Percentiles rank a stretch among this genome's conserved stretches.
Conservation (phyloP, 805 yeast species). For the Cyberlindnera subsufficiens region DNA sequence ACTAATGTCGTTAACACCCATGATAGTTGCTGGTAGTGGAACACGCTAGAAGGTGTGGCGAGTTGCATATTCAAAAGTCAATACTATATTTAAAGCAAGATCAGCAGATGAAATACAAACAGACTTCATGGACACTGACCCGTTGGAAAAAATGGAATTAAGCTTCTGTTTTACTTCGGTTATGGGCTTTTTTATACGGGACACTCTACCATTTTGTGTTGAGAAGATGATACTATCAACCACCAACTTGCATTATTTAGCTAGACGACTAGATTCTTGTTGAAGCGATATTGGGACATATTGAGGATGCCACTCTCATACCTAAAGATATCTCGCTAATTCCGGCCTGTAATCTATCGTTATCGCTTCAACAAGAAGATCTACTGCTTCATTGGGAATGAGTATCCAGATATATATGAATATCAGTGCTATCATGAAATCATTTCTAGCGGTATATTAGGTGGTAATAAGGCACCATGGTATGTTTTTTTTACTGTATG, state of each 20-base stretch:
- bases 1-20: slow-evolving; percentile 2
- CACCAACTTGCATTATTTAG: slow-evolving; percentile 40
- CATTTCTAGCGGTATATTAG: slow-evolving; percentile 42
- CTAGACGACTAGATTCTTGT: slow-evolving; percentile 35
- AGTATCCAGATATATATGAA: slow-evolving; percentile 32
- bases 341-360: slow-evolving; percentile 53
- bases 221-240: slow-evolving; percentile 37
- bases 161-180: slow-evolving; percentile 58
- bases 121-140: slow-evolving; percentile 47
- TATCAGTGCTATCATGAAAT: slow-evolving; percentile 26
- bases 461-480: slow-evolving; percentile 60
- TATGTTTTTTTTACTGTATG: slow-evolving; percentile 24
- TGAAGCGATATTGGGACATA: slow-evolving; percentile 45
- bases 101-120: slow-evolving; percentile 31
- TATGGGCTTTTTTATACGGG: slow-evolving; percentile 53
- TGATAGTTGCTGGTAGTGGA: slow-evolving; percentile 37
- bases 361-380: slow-evolving; percentile 33
- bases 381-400: slow-evolving; percentile 24
- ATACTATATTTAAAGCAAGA: slow-evolving; percentile 27
- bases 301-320: slow-evolving; percentile 49
- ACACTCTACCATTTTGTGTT: slow-evolving; percentile 33
- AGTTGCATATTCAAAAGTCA: slow-evolving; percentile 50
- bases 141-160: slow-evolving; percentile 49
- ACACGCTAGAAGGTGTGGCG: slow-evolving; percentile 48
- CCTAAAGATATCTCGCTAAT: slow-evolving; percentile 45